Evolutionary conservation across 441 rosid species (phyloP), one percentile per base, ranked within the genome.

Genomic region (Gossypium aridum): DNA sequence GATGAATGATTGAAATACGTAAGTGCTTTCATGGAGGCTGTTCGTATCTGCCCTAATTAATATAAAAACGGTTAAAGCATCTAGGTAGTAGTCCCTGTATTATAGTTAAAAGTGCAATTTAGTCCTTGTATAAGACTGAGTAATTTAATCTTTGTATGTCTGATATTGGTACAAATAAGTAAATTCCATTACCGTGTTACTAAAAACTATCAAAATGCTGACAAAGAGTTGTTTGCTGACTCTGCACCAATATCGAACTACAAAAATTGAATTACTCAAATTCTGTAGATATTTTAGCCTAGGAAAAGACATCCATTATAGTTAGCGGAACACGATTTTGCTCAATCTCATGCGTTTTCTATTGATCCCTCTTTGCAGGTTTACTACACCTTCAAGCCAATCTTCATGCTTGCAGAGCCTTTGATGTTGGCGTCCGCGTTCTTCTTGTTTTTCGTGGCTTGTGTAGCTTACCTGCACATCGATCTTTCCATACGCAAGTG

Each of bases 331-430:
- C 19, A 43, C 7, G 0, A 14, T 45, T 23, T 62, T 61, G 3
- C 5, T 62, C 26, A 6, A 23, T 47, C 64, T 56, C 10, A 73
- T n/a, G 28, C 14, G 10, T 62, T 62, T 20, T 25, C 1, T 16
- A n/a, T 49, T 4, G 8, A 49, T 65, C 75, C 2, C 49, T 19
- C 54, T 66, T 66, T 49, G 84, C 92, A 96, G 98, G 97, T 96
- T 70, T 91, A 96, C 77, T 96, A 93, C 83, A 90, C 86, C 26
- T 94, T 92, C 92, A 96, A 92, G 63, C 94, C 94, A 19, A 84
- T 93, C 69, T 92, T 94, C 89, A 92, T 96, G 99, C 91, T 96
- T 57, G 98, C 96, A 1, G 98, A 96, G 84, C 99, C 98, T 17
- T 67, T 94, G 69, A 94, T 96, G 96, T 80, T 94, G 90, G 83